phyloP scores from a whole-genome alignment of 257 asterid genomes.

The Verbena officinalis region DNA sequence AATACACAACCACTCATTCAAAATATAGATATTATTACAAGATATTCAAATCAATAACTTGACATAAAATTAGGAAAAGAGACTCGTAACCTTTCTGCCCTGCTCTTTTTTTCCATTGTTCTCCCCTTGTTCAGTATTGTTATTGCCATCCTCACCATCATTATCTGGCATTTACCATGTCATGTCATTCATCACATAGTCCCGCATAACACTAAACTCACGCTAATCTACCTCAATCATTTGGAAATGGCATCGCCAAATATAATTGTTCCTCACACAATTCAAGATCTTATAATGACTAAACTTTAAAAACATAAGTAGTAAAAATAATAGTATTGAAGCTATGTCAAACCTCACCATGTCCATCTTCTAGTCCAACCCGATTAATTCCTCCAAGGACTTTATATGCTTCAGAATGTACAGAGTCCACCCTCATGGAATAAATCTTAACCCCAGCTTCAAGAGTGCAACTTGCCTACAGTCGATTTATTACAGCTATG shows the following conservation, averaged over 20 bases:
- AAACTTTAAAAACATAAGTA: neutral
- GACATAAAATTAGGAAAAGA: conserved; percentile 19
- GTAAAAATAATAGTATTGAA: conserved; percentile 14
- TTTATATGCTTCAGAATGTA: conserved; percentile 94
- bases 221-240: conserved; percentile 1
- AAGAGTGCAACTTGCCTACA: conserved; percentile 96
- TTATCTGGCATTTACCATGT: conserved; percentile 44
- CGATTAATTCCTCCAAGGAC: conserved; percentile 97
- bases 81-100: conserved; percentile 66
- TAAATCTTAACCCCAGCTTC: conserved; percentile 99
- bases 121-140: conserved; percentile 48
- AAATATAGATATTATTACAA: conserved; percentile 20
- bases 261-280: neutral
- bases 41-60: conserved; percentile 13
- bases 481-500: conserved; percentile 17
- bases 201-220: conserved; percentile 6
- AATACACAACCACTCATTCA: conserved; percentile 25
- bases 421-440: conserved; percentile 96
- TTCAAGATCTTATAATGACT: neutral
- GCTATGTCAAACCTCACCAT: conserved; percentile 50
- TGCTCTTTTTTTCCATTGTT: conserved; percentile 54
- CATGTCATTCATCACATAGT: conserved; percentile 3
- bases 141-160: conserved; percentile 45
- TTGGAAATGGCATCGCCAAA: neutral
- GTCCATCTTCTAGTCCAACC: conserved; percentile 82